Base-by-base conservation (phyloP, 768 basidiomycete species). In the Kwoniella mangroviensis region DNA sequence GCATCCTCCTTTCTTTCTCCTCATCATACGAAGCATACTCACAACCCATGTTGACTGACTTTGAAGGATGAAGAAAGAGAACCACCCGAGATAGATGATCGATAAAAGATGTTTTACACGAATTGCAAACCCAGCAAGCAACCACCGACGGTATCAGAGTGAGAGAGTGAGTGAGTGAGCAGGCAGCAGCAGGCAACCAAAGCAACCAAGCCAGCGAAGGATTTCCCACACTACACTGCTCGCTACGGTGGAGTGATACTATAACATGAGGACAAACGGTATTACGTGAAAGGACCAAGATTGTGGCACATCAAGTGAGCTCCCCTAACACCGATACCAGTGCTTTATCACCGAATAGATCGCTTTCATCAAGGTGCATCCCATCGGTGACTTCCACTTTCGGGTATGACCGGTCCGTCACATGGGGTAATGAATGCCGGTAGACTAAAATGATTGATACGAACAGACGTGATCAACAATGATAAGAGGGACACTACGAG, bases 11-110 rank as follows among this genome's bases (percentile, higher is more conserved):
- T 54, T n/a, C 26, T 22, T 2, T 40, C 12, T n/a, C 60, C 5
- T 55, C 45, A 5, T 10, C 5, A 54, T 60, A 9, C 12, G 2
- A n/a, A 21, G 19, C 22, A 26, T 62, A 75, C 73, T 67, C 40
- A 75, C 73, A 77, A 77, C 76, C 76, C 76, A 77, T 77, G 53
- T 65, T 77, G 71, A 67, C 70, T 77, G 71, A 58, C 69, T 65
- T 67, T 71, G 70, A 65, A 43, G 66, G 65, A 70, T 67, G 64
- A 68, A 70, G 65, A 34, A 70, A 22, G 53, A 63, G 63, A 40
- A 66, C 45, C 45, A 7, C 12, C 26, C 41, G 22, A 63, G 58
- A 42, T 58, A 53, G 65, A 62, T 28, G 63, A 45, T 19, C 41
- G 17, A 42, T 53, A 34, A 59, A 59, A 42, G 58, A 43, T 59